Evolutionary conservation across 2,329 filamentous ascomycete genomes (phyloP).

Genomic region (Furcasterigmium furcatum): DNA sequence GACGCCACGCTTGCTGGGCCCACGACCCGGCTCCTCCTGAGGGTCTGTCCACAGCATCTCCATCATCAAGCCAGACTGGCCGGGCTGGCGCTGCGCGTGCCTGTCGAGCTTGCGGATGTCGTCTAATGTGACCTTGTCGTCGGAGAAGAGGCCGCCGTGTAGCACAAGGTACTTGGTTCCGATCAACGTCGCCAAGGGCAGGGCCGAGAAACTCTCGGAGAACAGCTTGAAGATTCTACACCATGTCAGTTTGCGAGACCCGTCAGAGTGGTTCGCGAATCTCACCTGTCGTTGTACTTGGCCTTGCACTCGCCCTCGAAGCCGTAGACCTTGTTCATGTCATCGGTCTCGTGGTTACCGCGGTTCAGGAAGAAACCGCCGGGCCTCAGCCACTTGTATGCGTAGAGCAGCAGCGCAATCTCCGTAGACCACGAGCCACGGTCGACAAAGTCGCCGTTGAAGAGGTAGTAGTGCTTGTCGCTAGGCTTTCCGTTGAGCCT

Average conservation of each 20-base stretch:
- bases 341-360: constrained; percentile 97
- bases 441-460: constrained; percentile 99
- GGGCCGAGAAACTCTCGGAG: constrained; percentile 93
- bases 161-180: constrained; percentile 89
- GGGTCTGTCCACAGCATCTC: constrained; percentile 99
- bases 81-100: constrained; percentile 87
- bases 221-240: constrained; percentile 87
- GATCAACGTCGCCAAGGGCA: constrained; percentile 88
- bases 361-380: constrained; percentile 91
- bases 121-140: constrained; percentile 87
- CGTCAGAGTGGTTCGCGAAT: not conserved
- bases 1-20: constrained; percentile 94
- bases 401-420: constrained; percentile 88
- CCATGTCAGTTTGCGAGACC: constrained; percentile 12
- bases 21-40: constrained; percentile 78
- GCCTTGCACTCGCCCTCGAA: constrained; percentile 98
- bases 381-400: constrained; percentile 94
- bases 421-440: constrained; percentile 98
- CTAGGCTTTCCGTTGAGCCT: constrained; percentile 80
- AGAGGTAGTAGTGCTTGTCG: constrained; percentile 89
- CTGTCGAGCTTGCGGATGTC: constrained; percentile 92
- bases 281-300: constrained; percentile 84
- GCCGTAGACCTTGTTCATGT: constrained; percentile 98
- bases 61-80: constrained; percentile 97
- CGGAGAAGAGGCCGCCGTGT: constrained; percentile 92